Evolutionary conservation across 805 yeast species (phyloP), one percentile per base, ranked within the genome.

Genomic region (Phaffomyces opuntiae): DNA sequence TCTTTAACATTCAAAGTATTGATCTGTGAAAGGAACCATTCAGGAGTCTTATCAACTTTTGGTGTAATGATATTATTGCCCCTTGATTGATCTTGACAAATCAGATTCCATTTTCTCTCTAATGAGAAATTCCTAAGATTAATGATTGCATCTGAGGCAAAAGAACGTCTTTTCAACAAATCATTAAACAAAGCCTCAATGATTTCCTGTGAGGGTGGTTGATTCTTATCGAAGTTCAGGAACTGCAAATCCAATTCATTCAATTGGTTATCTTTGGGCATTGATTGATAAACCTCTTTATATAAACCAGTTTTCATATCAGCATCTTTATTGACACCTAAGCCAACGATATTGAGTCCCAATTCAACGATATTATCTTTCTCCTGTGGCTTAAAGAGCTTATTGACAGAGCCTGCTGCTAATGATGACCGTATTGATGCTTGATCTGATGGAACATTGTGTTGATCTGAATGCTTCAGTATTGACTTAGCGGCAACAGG

Each of bases 121-220:
- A 49, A 12, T 2, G 61, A 46, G 11, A 49, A 31, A 4, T 47
- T 44, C 27, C 29, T 50, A 24, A 59, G 40, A 38, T 53, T 55
- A 13, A 14, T n/a, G 24, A 44, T 42, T 3, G 59, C 60, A 38
- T 58, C 57, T 19, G 41, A 24, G 2, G 59, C 35, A 37, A 59
- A 59, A 1, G 60, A 50, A 27, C 61, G 48, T 34, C 43, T 50
- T 12, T 38, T 27, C 7, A 59, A 42, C 3, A 57, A 46, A 6
- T 53, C 43, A 14, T 46, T 35, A 39, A 58, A 59, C 8, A 57
- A 37, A 6, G 40, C 19, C n/a, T 55, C 54, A 8, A 59, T 42
- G 9, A 59, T 58, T 39, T 51, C 57, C 35, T 46, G 47, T 2
- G 60, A 50, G 1, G 63, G 63, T 2, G 61, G 62, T 44, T 59